Conservation (phyloP, 257 asterid genomes). For the Forsythia viridissima region DNA sequence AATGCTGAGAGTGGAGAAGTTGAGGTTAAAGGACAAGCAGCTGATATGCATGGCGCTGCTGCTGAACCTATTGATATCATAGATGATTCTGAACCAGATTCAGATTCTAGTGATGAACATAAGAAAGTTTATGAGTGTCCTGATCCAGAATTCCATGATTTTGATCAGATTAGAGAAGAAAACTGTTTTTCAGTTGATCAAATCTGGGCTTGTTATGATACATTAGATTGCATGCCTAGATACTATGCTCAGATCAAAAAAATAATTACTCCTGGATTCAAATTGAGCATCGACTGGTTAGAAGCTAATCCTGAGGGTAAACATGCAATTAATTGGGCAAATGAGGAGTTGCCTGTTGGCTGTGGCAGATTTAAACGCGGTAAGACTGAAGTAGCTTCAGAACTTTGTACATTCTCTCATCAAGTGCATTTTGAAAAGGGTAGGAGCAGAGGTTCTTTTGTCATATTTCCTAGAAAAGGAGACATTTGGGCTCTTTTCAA, state of each 20-base stretch:
- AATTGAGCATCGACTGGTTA: conserved; percentile 51
- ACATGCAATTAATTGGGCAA: conserved; percentile 36
- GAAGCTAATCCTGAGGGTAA: conserved; percentile 48
- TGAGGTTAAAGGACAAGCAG: conserved; percentile 21
- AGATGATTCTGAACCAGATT: conserved; percentile 18
- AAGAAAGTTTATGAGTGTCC: conserved; percentile 23
- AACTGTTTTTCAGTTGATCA: conserved; percentile 39
- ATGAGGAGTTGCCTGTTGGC: conserved; percentile 43
- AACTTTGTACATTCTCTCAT: conserved; percentile 45
- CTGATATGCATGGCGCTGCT: conserved; percentile 6
- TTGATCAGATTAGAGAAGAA: conserved; percentile 42
- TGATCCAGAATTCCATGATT: conserved; percentile 61
- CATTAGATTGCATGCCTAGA: conserved; percentile 65
- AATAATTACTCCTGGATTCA: conserved; percentile 42
- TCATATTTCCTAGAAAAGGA: conserved; percentile 52
- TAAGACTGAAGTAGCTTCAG: conserved; percentile 14
- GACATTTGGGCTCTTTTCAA: conserved; percentile 63
- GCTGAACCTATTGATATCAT: conserved; percentile 20
- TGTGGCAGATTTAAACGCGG: conserved; percentile 62
- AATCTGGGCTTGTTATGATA: conserved; percentile 67
- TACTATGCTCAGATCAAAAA: conserved; percentile 52
- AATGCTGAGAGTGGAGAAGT: conserved; percentile 16
- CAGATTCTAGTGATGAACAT: conserved; percentile 3
- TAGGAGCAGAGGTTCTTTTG: conserved; percentile 25
- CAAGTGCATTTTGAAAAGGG: conserved; percentile 43